Conservation (phyloP, 179 eudicot species). For the Drosera spatulata region DNA sequence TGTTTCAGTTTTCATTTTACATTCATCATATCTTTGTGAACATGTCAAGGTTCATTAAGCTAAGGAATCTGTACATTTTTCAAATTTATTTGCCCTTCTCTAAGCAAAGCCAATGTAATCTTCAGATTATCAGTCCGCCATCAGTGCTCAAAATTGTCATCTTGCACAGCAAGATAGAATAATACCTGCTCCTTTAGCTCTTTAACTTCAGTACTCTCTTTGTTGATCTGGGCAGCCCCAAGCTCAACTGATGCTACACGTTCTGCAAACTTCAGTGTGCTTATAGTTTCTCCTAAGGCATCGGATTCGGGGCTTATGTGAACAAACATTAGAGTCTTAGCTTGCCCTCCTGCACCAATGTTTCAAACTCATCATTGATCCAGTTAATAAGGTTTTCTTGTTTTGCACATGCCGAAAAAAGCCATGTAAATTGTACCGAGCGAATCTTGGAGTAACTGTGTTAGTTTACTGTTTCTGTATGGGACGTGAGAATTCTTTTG, state of each 20-base stretch:
- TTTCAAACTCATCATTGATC: neutral
- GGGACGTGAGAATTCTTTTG: constrained; percentile 90
- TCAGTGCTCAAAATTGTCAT: too few species aligned
- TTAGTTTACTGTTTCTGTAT: constrained; percentile 92
- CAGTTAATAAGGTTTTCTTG: too few species aligned
- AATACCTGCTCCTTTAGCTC: constrained; percentile 91
- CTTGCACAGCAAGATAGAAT: neutral
- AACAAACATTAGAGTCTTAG: constrained; percentile 96
- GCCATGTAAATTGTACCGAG: constrained; percentile 45
- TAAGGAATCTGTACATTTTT: too few species aligned
- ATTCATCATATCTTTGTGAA: too few species aligned
- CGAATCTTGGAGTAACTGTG: constrained; percentile 94
- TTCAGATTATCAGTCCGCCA: too few species aligned
- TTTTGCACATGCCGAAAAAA: neutral
- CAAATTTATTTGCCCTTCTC: too few species aligned
- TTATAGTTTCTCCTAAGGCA: constrained; percentile 83
- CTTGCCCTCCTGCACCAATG: constrained; percentile 70
- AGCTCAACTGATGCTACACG: constrained; percentile 96
- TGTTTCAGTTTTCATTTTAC: too few species aligned
- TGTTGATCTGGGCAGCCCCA: constrained; percentile 87
- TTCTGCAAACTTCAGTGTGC: constrained; percentile 97
- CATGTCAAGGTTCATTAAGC: too few species aligned
- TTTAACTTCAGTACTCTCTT: constrained; percentile 59
- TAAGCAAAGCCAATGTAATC: too few species aligned
- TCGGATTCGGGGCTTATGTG: constrained; percentile 95